Conservation (phyloP, 345 rosid species). For the Arabis hirsuta region DNA sequence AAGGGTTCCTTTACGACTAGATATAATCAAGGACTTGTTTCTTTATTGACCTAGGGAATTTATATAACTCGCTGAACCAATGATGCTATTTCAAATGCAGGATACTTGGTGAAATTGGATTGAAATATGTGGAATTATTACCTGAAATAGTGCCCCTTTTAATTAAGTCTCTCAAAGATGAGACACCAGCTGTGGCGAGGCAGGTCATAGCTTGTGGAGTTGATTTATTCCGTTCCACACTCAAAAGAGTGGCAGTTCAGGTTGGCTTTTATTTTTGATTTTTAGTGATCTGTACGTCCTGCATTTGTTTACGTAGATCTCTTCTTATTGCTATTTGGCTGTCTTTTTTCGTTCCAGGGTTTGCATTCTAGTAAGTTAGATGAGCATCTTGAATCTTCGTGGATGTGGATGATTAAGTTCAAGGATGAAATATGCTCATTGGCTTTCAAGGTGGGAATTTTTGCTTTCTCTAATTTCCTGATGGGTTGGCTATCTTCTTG, state of each 20-base stretch:
- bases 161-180: conserved; percentile 68
- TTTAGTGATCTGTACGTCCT: conserved; percentile 11
- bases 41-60: conserved; percentile 14
- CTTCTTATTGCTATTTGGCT: conserved; percentile 15
- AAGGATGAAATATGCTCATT: conserved; percentile 77
- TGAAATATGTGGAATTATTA: conserved; percentile 67
- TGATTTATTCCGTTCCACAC: conserved; percentile 65
- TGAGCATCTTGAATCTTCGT: conserved; percentile 66
- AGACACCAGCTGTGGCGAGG: conserved; percentile 84
- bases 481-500: conserved; percentile 21
- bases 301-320: not conserved
- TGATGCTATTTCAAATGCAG: conserved; percentile 46
- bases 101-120: conserved; percentile 83
- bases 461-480: conserved; percentile 19
- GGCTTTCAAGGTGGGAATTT: conserved; percentile 71
- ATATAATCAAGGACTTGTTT: not conserved
- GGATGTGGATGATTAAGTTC: conserved; percentile 82
- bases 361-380: conserved; percentile 70
- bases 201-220: conserved; percentile 76
- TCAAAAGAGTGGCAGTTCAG: conserved; percentile 69
- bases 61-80: conserved; percentile 2
- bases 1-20: not conserved
- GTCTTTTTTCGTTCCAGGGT: conserved; percentile 56
- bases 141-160: conserved; percentile 81
- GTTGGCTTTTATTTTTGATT: conserved; percentile 43